Evolutionary conservation across 2,329 filamentous ascomycete genomes (phyloP).

Genomic region (Colletotrichum noveboracense): DNA sequence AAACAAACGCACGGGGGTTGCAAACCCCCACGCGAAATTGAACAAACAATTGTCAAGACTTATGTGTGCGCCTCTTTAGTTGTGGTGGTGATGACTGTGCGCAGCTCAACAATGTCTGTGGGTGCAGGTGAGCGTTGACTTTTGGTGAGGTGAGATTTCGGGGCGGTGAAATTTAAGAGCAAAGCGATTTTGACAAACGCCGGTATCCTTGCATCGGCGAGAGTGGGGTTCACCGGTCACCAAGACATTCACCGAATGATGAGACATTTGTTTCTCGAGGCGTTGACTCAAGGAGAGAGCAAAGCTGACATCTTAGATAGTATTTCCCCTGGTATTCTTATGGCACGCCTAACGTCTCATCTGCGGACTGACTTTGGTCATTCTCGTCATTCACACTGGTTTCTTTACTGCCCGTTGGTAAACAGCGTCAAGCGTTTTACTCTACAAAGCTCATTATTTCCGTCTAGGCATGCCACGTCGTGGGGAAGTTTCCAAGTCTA

Average conservation of each 20-base stretch:
- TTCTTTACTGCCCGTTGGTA: neutral
- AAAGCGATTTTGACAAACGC: neutral
- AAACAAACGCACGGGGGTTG: neutral
- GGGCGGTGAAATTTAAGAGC: neutral
- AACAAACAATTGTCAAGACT: neutral
- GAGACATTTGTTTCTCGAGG: neutral
- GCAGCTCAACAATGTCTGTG: constrained; percentile 9
- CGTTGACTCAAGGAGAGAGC: neutral
- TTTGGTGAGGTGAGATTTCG: neutral
- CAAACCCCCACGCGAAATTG: neutral
- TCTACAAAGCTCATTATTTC: neutral
- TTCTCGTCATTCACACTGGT: neutral
- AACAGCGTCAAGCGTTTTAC: neutral
- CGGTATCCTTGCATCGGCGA: neutral
- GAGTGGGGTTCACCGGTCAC: neutral
- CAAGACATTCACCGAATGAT: neutral
- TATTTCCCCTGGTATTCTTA: neutral
- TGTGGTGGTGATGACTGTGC: neutral
- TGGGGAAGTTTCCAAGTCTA: constrained; percentile 59
- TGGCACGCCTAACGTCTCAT: neutral
- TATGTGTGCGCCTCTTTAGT: neutral
- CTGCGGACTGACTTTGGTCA: neutral
- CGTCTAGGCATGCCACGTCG: constrained; percentile 32
- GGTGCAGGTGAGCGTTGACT: neutral
- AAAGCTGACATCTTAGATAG: neutral